Percentiles rank a stretch among this genome's conserved stretches.
Evolutionary conservation across 768 basidiomycete species (phyloP).

Genomic region (Amanita subjunquillea): DNA sequence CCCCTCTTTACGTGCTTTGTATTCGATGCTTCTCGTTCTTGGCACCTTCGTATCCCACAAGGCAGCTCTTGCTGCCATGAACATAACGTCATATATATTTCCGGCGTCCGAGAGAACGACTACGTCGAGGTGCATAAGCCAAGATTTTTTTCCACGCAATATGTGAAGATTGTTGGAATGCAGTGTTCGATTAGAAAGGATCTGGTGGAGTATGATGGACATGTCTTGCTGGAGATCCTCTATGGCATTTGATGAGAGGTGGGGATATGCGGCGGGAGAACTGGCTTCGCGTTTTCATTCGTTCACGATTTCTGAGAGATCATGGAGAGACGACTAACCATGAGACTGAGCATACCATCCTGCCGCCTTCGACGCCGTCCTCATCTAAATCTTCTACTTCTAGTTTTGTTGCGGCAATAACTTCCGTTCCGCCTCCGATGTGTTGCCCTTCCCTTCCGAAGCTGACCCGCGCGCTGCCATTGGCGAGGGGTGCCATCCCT

Average conservation of each 20-base stretch:
- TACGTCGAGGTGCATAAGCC: constrained; percentile 71
- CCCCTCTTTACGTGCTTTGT: constrained; percentile 32
- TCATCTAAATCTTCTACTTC: constrained; percentile 58
- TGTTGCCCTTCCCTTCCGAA: constrained; percentile 51
- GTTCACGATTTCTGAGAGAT: constrained; percentile 3
- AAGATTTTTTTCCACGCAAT: constrained; percentile 51
- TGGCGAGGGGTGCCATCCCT: constrained; percentile 69
- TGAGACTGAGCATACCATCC: constrained; percentile 57
- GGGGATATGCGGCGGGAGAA: constrained; percentile 74
- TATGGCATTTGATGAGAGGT: constrained; percentile 46
- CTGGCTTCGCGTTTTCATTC: constrained; percentile 34
- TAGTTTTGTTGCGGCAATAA: constrained; percentile 69
- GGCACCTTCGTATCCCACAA: constrained; percentile 79
- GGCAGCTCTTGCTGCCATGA: constrained; percentile 71
- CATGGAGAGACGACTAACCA: constrained; percentile 48
- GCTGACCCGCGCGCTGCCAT: constrained; percentile 70
- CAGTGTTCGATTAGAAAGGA: constrained; percentile 56
- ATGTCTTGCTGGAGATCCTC: constrained; percentile 76
- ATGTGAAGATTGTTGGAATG: constrained; percentile 58
- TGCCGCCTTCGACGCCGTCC: constrained; percentile 44
- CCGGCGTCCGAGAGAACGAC: constrained; percentile 66
- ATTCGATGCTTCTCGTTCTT: constrained; percentile 59
- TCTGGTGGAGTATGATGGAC: constrained; percentile 48
- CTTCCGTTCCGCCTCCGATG: constrained; percentile 61
- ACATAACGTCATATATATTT: constrained; percentile 67